Base-by-base conservation (phyloP, 106 monocot species). In the Posidonia australis region DNA sequence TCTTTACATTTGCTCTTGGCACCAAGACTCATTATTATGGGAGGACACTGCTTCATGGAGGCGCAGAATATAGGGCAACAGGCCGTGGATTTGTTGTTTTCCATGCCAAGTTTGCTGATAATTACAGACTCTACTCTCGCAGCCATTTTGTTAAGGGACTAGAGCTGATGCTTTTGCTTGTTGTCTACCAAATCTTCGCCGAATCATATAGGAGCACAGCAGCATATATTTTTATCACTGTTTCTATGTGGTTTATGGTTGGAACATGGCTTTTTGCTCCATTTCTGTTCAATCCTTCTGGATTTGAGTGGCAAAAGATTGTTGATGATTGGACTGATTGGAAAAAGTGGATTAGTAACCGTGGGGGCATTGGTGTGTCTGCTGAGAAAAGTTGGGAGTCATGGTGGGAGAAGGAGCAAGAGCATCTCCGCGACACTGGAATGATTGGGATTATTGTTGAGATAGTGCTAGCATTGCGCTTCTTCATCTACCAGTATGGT, bases 21-120 rank as follows among this genome's bases (percentile, higher is more conserved):
- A 94, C 94, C 22, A 89, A 84, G 62, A 86, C 90, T 22, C 94
- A 90, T 51, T 94, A 94, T 79, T 94, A 86, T 82, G 94, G 94
- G 60, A 77, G 89, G 73, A 94, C 90, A 44, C 72, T 94, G 58
- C 86, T 94, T 10, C 94, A 94, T 82, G 94, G 94, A 59, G 94
- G 94, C 71, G 90, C 90, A 51, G 80, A 90, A 57, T 94, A 94
- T 65, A 72, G 86, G 58, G 76, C 77, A 44, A 86, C 94, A 5
- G 94, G 94, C 16, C 89, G 94, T n/a, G 94, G 94, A 44, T 94
- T 94, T 72, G 94, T 94, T 7, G 93, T 90, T 28, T 94, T 94
- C 68, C 94, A 94, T 75, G 94, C 94, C 3, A 94, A 94, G 46
- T 94, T 94, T 77, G 90, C 94, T 63, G 94, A 90, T 12, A 90